These are phyloP conservation scores for Cryptococcus hybrid DNA, from an alignment of 1,284 basidiomycete species.

Conservation along the genomic window DNA sequence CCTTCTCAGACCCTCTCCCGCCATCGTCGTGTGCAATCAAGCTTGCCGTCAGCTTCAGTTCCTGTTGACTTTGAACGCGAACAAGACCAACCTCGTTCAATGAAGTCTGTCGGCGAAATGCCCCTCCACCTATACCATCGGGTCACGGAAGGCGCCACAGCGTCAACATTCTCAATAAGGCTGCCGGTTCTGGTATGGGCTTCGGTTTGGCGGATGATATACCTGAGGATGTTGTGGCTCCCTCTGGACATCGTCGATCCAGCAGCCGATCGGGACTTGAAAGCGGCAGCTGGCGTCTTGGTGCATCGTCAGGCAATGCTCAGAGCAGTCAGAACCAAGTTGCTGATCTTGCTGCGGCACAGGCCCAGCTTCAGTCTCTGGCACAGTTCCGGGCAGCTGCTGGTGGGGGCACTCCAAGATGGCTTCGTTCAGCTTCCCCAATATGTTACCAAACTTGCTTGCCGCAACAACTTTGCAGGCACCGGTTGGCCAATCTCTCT, in stretches of 20 bases:
- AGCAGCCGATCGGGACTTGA: slow-evolving; percentile 51
- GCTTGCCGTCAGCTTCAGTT: slow-evolving; percentile 49
- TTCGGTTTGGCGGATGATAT: slow-evolving; percentile 37
- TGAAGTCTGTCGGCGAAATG: slow-evolving; percentile 28
- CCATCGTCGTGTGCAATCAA: slow-evolving; percentile 87
- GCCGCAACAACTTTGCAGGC: slow-evolving; percentile 81
- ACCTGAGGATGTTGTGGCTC: slow-evolving; percentile 36
- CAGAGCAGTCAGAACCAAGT: slow-evolving; percentile 66
- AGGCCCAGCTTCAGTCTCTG: slow-evolving; percentile 88
- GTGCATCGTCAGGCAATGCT: slow-evolving; percentile 52
- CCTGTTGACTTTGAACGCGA: slow-evolving; percentile 5
- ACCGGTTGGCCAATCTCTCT: slow-evolving; percentile 54
- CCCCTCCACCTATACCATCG: slow-evolving; percentile 26
- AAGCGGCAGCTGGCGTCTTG: slow-evolving; percentile 74
- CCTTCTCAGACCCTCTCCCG: slow-evolving; percentile 47
- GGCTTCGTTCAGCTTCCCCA: slow-evolving; percentile 95
- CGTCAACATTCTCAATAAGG: slow-evolving; percentile 68
- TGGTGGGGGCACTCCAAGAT: slow-evolving; percentile 93
- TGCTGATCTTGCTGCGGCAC: slow-evolving; percentile 83
- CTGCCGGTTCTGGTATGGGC: slow-evolving; percentile 32
- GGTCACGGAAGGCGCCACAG: slow-evolving; percentile 92
- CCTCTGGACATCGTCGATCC: slow-evolving; percentile 71
- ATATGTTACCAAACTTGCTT: slow-evolving; percentile 94
- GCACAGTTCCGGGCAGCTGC: slow-evolving; percentile 96
- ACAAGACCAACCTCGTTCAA: slow-evolving; percentile 14